phyloP scores from a whole-genome alignment of 257 asterid species.

The Primulina huaijiensis region DNA sequence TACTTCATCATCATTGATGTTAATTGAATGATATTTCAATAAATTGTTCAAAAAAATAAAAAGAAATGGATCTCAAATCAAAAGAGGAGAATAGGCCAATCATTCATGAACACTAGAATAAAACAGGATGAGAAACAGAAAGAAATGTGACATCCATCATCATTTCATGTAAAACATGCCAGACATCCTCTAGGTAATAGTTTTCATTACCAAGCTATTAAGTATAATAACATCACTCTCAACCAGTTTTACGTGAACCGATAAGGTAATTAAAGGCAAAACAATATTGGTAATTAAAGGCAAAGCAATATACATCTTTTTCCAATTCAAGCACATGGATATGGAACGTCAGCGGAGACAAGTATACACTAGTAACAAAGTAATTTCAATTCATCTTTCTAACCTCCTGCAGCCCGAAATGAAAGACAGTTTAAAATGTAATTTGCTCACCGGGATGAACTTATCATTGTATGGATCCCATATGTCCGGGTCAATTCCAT shows the following conservation, averaged over 20 bases:
- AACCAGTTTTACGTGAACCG: not conserved
- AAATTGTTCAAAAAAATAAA: not conserved
- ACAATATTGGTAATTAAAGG: not conserved
- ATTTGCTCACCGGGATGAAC: slow-evolving; percentile 75
- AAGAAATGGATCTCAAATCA: not conserved
- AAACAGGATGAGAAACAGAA: not conserved
- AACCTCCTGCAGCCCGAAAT: not conserved
- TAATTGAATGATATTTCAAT: too few species aligned
- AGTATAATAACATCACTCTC: not conserved
- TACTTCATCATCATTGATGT: too few species aligned
- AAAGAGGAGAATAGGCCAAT: not conserved
- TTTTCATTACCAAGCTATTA: not conserved
- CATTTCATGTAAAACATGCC: not conserved
- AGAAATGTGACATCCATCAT: not conserved
- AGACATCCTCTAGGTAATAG: not conserved
- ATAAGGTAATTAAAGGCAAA: not conserved
- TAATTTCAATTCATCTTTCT: not conserved
- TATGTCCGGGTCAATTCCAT: slow-evolving; percentile 96
- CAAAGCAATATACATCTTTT: not conserved
- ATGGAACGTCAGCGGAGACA: not conserved
- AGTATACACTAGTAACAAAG: slow-evolving; percentile 17
- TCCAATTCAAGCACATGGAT: slow-evolving; percentile 10
- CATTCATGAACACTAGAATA: not conserved
- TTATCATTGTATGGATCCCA: slow-evolving; percentile 97
- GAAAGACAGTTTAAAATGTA: slow-evolving; percentile 15